phyloP scores from a whole-genome alignment of 352 stramenopile species.

The Thalassiosira mediterranea region DNA sequence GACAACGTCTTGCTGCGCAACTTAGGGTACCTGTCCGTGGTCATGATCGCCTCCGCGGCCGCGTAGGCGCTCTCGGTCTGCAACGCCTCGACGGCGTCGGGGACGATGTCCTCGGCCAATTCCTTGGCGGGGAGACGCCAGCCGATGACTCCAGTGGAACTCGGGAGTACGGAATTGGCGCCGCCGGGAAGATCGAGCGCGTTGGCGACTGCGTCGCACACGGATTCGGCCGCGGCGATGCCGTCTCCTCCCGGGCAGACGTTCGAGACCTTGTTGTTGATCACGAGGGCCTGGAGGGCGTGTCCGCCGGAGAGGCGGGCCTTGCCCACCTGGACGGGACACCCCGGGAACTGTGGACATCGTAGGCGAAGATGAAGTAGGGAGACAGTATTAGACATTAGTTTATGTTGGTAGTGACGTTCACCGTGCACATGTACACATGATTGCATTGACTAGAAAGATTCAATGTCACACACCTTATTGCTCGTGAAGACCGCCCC shows the following conservation, averaged over 20 bases:
- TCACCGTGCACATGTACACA: too few relatives aligned
- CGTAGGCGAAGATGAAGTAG: not conserved
- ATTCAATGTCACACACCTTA: constrained; percentile 76
- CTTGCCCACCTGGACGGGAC: constrained; percentile 87
- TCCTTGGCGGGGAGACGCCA: constrained; percentile 93
- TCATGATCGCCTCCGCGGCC: constrained; percentile 96
- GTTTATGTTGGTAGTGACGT: too few relatives aligned
- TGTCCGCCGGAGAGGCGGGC: constrained; percentile 87
- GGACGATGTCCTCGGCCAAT: constrained; percentile 85
- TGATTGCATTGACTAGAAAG: too few relatives aligned
- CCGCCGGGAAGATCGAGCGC: constrained; percentile 87
- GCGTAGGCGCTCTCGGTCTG: constrained; percentile 92
- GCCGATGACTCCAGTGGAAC: constrained; percentile 97
- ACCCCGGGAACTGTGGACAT: constrained; percentile 69
- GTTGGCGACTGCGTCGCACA: constrained; percentile 91
- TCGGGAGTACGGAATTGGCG: constrained; percentile 89
- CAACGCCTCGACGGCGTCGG: constrained; percentile 89
- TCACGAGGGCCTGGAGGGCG: constrained; percentile 92
- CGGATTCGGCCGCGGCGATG: constrained; percentile 89
- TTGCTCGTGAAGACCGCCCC: constrained; percentile 82
- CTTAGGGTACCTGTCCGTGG: constrained; percentile 90
- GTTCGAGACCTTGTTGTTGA: constrained; percentile 99
- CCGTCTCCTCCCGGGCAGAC: constrained; percentile 92
- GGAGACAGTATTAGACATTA: too few relatives aligned
- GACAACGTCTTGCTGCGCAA: constrained; percentile 78